Conservation (phyloP, 192 early-diverging fungal genomes). For the Radiomyces spectabilis region DNA sequence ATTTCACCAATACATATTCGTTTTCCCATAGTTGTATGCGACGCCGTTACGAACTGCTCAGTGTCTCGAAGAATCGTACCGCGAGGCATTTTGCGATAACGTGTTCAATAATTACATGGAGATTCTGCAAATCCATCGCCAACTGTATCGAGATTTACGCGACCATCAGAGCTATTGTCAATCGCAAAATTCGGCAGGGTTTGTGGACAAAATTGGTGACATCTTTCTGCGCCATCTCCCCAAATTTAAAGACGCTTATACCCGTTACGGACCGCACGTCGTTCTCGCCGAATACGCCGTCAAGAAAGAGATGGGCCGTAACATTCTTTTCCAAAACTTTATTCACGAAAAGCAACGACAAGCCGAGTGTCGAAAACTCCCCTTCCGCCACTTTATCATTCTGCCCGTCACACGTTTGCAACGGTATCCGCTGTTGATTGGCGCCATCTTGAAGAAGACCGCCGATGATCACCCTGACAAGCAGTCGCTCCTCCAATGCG, state of each 20-base stretch:
- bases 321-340: conserved; percentile 67
- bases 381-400: conserved; percentile 42
- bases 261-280: conserved; percentile 75
- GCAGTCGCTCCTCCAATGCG: conserved; percentile 38
- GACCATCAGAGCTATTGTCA: conserved; percentile 47
- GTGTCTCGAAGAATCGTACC: conserved; percentile 11
- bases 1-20: no score
- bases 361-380: conserved; percentile 13
- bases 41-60: conserved; percentile 6
- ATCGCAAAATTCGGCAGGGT: conserved; percentile 49
- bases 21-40: conserved; percentile 7
- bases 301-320: conserved; percentile 58
- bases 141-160: conserved; percentile 43
- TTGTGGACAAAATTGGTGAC: conserved; percentile 81
- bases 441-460: conserved; percentile 74
- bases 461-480: conserved; percentile 74
- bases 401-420: conserved; percentile 82
- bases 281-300: conserved; percentile 64
- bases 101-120: conserved; percentile 69
- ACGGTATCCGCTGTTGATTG: conserved; percentile 78
- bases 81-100: conserved; percentile 51
- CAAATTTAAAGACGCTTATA: conserved; percentile 60
- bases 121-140: conserved; percentile 45
- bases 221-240: conserved; percentile 61
- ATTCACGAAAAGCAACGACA: conserved; percentile 44